Conservation (phyloP, 164 flowering plant genomes). For the Magnolia kwangsiensis region DNA sequence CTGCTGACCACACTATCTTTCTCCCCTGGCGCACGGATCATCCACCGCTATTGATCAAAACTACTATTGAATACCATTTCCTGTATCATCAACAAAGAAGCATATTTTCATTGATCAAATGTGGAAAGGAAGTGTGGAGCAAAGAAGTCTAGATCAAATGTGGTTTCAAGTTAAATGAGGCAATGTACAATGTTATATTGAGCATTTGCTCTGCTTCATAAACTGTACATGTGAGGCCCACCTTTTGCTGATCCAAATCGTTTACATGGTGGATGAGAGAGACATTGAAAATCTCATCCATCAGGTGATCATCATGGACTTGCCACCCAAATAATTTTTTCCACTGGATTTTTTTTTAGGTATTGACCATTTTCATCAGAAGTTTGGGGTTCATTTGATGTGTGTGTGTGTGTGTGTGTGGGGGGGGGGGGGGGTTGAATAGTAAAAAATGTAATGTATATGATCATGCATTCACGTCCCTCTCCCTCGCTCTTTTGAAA, state of each 20-base stretch:
- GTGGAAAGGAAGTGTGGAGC: background rate
- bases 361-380: background rate
- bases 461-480: too few species aligned
- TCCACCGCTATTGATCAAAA: constrained; percentile 3
- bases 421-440: too few species aligned
- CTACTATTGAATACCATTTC: constrained; percentile 10
- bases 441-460: too few species aligned
- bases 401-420: too few species aligned
- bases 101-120: background rate
- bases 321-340: background rate
- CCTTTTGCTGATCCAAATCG: background rate
- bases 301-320: background rate
- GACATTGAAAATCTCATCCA: background rate
- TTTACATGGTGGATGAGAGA: background rate
- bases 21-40: background rate
- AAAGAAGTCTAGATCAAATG: background rate
- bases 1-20: background rate
- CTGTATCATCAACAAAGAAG: constrained; percentile 1
- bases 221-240: background rate
- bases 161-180: background rate
- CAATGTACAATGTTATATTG: background rate
- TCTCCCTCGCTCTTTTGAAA: too few species aligned
- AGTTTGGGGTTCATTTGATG: too few species aligned
- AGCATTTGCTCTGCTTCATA: background rate
- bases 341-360: background rate